Evolutionary conservation across 169 alveolate species (phyloP), one percentile per base, ranked within the genome.

Genomic region (Prorocentrum cordatum): DNA sequence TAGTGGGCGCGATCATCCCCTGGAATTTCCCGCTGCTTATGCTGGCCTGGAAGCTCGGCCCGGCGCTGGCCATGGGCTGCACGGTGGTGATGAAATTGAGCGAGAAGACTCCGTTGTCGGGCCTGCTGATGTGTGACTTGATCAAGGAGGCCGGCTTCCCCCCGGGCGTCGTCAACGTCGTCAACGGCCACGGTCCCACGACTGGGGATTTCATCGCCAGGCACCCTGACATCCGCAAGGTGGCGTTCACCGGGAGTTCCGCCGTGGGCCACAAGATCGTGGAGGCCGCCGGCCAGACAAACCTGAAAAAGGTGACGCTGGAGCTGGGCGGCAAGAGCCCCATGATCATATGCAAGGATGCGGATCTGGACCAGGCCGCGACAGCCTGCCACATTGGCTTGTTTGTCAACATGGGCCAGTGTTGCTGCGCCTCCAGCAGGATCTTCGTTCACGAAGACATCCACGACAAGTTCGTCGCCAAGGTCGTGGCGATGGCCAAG

Each of bases 291-390:
- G 93, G 95, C 33, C 92, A 90, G 10, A 54, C 93, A 35, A 89
- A 89, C 42, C 62, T 96, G 45, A 95, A 95, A 80, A 92, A 94
- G 12, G 79, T 92, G 6, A 93, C 96, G 54, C 94, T 96, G 54
- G 98, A 96, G 93, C 94, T 95, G 64, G 98, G 98, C 39, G 98
- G 98, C 22, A 96, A 96, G 91, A 92, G 94, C 83, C 96, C 97
- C 4, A 92, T 94, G 45, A 92, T 96, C 59, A 90, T 96, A 24
- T 91, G 92, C 88, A 94, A 93, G 45, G 97, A 95, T 90, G 96
- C 96, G 31, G 95, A 96, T 75, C 67, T 95, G 22, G 95, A 94
- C 31, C 68, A 92, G 32, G 97, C 96, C 14, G 93, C 93, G 22
- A 92, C 91, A 66, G 94, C 93, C 18, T 94, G 95, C 18, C 89